Percentiles rank a stretch among this genome's conserved stretches.
Conservation (phyloP, 1,139 yeast species). For the Suhomyces coccinellae region DNA sequence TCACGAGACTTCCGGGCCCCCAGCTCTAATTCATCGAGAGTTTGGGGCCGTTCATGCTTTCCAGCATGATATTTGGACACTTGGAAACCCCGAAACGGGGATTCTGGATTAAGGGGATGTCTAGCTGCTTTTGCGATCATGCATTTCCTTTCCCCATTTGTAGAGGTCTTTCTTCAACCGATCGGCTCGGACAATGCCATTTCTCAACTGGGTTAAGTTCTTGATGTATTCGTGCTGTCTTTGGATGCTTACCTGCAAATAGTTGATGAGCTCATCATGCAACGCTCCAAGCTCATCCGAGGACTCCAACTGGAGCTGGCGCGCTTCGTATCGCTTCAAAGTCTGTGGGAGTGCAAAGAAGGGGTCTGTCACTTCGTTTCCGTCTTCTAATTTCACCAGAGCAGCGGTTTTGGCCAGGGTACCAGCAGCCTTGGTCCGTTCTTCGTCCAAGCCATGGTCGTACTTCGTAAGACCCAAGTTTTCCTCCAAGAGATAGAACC, state of each 20-base stretch:
- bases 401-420: background rate
- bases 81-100: background rate
- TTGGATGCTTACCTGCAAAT: slow-evolving; percentile 60
- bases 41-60: no score
- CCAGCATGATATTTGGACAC: no score
- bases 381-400: slow-evolving; percentile 16
- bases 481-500: slow-evolving; percentile 62
- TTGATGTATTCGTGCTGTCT: slow-evolving; percentile 88
- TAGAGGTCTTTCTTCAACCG: slow-evolving; percentile 66
- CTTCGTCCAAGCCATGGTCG: slow-evolving; percentile 59
- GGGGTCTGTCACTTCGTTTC: slow-evolving; percentile 33
- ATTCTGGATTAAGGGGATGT: no score
- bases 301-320: slow-evolving; percentile 30
- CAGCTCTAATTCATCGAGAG: no score
- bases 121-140: slow-evolving; percentile 53
- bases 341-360: slow-evolving; percentile 42
- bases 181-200: slow-evolving; percentile 76
- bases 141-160: slow-evolving; percentile 85
- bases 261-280: slow-evolving; percentile 46
- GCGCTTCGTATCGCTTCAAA: slow-evolving; percentile 37
- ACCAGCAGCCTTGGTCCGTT: slow-evolving; percentile 11
- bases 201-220: slow-evolving; percentile 68
- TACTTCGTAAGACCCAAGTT: slow-evolving; percentile 66
- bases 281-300: slow-evolving; percentile 31
- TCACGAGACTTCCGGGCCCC: background rate